Percentiles rank a stretch among this genome's conserved stretches.
phyloP scores from a whole-genome alignment of 495 filamentous ascomycete species.

The Aspergillus cavernicola region DNA sequence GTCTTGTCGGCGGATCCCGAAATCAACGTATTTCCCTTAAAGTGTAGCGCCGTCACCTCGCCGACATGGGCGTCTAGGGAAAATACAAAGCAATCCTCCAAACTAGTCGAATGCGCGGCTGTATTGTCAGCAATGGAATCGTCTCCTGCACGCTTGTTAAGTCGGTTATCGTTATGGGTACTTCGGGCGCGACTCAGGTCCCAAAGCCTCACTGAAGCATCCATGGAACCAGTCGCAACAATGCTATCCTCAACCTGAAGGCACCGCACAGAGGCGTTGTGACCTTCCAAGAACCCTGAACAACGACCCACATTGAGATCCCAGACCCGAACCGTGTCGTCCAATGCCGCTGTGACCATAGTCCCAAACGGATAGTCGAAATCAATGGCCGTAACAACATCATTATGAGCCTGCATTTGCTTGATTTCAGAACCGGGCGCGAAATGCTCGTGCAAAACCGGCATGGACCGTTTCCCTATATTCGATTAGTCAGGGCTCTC shows the following conservation, averaged over 20 bases:
- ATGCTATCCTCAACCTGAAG: constrained; percentile 96
- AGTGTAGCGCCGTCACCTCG: constrained; percentile 91
- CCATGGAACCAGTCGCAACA: constrained; percentile 91
- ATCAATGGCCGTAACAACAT: constrained; percentile 85
- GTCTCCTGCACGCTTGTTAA: constrained; percentile 63
- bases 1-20: constrained; percentile 98
- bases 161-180: constrained; percentile 52
- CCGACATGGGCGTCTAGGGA: constrained; percentile 86
- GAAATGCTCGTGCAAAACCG: constrained; percentile 93
- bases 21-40: constrained; percentile 81
- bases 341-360: constrained; percentile 89
- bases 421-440: constrained; percentile 85
- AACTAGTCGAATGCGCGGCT: constrained; percentile 60
- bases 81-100: constrained; percentile 84
- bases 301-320: constrained; percentile 91
- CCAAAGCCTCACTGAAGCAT: constrained; percentile 93
- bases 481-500: constrained; percentile 9
- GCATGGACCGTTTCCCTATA: constrained; percentile 74
- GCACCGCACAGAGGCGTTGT: constrained; percentile 89
- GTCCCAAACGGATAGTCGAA: constrained; percentile 96
- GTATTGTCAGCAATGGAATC: too few species aligned
- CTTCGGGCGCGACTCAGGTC: constrained; percentile 70
- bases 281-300: constrained; percentile 85
- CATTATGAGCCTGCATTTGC: constrained; percentile 82
- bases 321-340: constrained; percentile 97